Base-by-base conservation (phyloP, 495 filamentous ascomycete genomes). In the Xylaria bambusicola region DNA sequence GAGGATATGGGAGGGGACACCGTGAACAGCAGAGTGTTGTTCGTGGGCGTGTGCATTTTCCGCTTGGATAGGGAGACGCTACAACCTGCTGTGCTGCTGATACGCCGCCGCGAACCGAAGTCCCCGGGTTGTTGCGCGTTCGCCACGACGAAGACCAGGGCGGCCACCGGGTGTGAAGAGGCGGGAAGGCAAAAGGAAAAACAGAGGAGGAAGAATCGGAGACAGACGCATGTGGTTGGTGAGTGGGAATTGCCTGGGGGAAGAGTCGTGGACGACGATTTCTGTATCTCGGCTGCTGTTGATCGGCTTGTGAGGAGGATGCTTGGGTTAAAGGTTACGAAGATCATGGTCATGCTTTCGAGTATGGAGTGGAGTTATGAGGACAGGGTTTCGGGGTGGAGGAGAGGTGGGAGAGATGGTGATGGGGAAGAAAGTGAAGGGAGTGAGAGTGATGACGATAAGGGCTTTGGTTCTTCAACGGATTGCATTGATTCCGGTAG, bases 1-100 rank as follows among this genome's bases (percentile, higher is more conserved):
- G n/a, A 6, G 36, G 36, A 38, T 15, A 38, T 40, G 26, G 51
- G 42, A 38, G 63, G 21, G 60, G 26, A 15, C 3, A 23, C 60
- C 45, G 63, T 47, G 29, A 10, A 5, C 1, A 64, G 67, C 41
- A 67, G 60, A 50, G 49, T 69, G 2, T 61, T 50, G 27, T n/a
- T n/a, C n/a, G 62, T 70, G 15, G 67, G 67, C 50, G 64, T 62
- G 21, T 70, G 67, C 52, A 63, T 70, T 46, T 65, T 70, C 52
- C 65, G 65, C 45, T 61, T 63, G 51, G 65, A 70, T 35, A 24
- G 29, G 1, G 44, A 62, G 47, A 67, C 64, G 24, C 48, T 60
- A 10, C 57, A 48, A 24, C 64, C 67, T 10, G 62, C 62, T 13
- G 57, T 65, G 10, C 45, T 69, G 41, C 49, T 69, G 47, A 61